These are phyloP conservation scores for Phytophthora sansomeana DNA, from an alignment of 352 stramenopile species.

Conservation along the genomic window DNA sequence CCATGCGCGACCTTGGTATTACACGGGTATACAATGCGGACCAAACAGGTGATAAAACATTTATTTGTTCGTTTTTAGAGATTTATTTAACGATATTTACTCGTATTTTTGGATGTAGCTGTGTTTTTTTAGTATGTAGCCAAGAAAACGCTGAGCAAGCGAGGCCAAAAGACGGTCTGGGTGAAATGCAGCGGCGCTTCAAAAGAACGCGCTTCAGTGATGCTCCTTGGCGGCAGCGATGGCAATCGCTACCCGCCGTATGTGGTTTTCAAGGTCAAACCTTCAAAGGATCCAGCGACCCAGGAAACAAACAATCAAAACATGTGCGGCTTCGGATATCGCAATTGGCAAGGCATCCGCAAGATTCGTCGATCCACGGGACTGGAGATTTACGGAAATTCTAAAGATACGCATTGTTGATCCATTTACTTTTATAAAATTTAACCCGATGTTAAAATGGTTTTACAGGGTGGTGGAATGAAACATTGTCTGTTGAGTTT, in stretches of 20 bases:
- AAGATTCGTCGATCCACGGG: neutral
- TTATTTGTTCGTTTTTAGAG: neutral
- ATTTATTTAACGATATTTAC: neutral
- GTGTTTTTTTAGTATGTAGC: slow-evolving; percentile 5
- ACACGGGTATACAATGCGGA: slow-evolving; percentile 1
- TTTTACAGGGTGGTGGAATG: no score
- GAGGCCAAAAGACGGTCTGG: slow-evolving; percentile 4
- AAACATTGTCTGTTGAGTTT: no score
- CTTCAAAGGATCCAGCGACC: neutral
- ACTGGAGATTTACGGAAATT: no score
- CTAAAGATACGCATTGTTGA: no score
- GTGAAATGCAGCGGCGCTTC: neutral
- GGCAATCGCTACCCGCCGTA: slow-evolving; percentile 2
- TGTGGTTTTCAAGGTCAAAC: slow-evolving; percentile 7
- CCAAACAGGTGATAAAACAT: slow-evolving; percentile 4
- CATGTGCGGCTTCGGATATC: neutral
- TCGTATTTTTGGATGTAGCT: neutral
- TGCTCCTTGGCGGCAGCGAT: slow-evolving; percentile 2
- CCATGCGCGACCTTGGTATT: neutral
- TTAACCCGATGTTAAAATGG: no score
- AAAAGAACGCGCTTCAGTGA: slow-evolving; percentile 9
- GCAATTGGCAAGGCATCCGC: neutral
- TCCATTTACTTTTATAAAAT: no score
- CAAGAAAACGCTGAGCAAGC: neutral
- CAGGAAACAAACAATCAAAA: neutral